A percentile compares a stretch with the other conserved stretches of the same genome.
These are phyloP conservation scores for Teratosphaeria pseudoeucalypti DNA, from an alignment of 2,329 filamentous ascomycete genomes.

Conservation along the genomic window DNA sequence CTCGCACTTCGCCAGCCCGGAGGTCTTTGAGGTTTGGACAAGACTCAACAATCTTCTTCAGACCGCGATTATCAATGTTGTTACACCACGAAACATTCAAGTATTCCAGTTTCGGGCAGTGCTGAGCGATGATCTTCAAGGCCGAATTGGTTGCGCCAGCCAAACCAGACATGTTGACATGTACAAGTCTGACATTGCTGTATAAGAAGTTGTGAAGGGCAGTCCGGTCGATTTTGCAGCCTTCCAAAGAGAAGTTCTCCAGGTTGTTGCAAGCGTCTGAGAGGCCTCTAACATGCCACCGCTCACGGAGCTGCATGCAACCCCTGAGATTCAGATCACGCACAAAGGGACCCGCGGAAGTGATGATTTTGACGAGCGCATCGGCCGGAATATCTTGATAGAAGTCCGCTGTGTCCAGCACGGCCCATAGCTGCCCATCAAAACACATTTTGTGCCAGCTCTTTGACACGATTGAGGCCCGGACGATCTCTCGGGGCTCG, in stretches of 20 bases:
- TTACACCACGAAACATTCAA: conserved; percentile 92
- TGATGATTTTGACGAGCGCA: conserved; percentile 75
- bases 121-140: conserved; percentile 74
- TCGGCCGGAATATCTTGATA: conserved; percentile 79
- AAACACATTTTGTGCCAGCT: conserved; percentile 76
- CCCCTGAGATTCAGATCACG: conserved; percentile 83
- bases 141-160: conserved; percentile 69
- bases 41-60: conserved; percentile 60
- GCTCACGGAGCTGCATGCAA: conserved; percentile 78
- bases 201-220: conserved; percentile 70
- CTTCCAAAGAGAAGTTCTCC: conserved; percentile 78
- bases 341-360: conserved; percentile 77
- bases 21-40: conserved; percentile 70
- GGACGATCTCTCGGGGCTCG: conserved; percentile 68
- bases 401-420: conserved; percentile 65
- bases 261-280: conserved; percentile 80
- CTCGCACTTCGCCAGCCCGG: conserved; percentile 68
- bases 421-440: conserved; percentile 87
- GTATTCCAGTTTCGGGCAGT: conserved; percentile 69
- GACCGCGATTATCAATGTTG: conserved; percentile 66
- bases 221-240: conserved; percentile 72
- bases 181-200: conserved; percentile 66
- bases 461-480: conserved; percentile 66
- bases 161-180: conserved; percentile 78
- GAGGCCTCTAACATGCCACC: conserved; percentile 65